Evolutionary conservation across 805 yeast genomes (phyloP).

Genomic region (Candida vaughaniae): DNA sequence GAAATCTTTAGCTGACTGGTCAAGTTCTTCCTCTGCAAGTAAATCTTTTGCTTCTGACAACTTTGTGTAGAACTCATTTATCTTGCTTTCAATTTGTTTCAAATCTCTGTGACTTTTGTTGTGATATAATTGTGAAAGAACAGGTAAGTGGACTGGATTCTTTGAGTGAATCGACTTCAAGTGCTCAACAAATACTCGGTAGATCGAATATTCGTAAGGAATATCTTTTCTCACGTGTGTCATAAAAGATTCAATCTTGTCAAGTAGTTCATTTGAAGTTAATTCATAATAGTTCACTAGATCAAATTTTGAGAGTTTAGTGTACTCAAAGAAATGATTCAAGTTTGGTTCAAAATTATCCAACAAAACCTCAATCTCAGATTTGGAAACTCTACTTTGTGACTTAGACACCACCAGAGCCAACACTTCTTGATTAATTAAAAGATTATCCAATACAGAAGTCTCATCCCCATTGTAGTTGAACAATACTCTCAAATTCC

Average conservation of each 20-base stretch:
- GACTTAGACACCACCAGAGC: constrained; percentile 19
- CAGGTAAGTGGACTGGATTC: constrained; percentile 8
- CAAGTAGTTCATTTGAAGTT: constrained; percentile 5
- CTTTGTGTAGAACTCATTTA: constrained; percentile 8
- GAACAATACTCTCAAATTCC: constrained; percentile 32
- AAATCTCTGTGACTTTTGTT: constrained; percentile 1
- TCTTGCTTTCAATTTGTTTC: constrained; percentile 4
- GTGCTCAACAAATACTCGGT: constrained; percentile 2
- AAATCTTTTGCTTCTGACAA: constrained; percentile 8
- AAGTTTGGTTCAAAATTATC: constrained; percentile 3
- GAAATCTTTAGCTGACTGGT: background rate
- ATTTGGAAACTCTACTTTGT: constrained; percentile 5
- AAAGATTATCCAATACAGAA: constrained; percentile 34
- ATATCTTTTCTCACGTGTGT: constrained; percentile 3
- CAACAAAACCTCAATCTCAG: constrained; percentile 5
- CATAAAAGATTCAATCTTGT: constrained; percentile 6
- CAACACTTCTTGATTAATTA: constrained; percentile 28
- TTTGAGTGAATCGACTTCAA: constrained; percentile 3
- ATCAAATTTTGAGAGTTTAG: constrained; percentile 6
- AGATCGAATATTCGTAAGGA: constrained; percentile 6
- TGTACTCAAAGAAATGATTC: constrained; percentile 4
- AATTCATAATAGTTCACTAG: constrained; percentile 12
- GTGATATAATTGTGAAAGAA: constrained; percentile 4
- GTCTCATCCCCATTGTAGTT: constrained; percentile 31
- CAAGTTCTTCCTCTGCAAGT: constrained; percentile 4